Percentiles rank a stretch among this genome's conserved stretches.
phyloP scores from a whole-genome alignment of 208 protist genomes.

The Trypanosoma congolense region DNA sequence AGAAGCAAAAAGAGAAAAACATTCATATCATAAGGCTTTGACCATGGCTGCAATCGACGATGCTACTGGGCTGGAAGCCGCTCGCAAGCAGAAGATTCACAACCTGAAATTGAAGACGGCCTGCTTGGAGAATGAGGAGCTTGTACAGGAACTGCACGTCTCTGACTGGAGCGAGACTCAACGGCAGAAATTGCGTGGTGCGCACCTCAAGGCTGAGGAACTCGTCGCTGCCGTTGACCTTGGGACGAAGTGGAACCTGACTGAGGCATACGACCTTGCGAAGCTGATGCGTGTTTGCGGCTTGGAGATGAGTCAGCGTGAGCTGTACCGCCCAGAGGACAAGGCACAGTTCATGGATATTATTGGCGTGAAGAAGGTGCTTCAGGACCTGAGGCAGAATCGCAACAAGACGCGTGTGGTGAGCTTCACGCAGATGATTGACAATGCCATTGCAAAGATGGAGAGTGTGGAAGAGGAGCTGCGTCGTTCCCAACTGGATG shows the following conservation, averaged over 20 bases:
- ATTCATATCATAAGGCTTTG: neutral
- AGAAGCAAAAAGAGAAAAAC: constrained; percentile 12
- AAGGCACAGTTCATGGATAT: constrained; percentile 74
- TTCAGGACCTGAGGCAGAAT: constrained; percentile 74
- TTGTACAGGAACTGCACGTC: constrained; percentile 79
- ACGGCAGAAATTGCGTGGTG: constrained; percentile 63
- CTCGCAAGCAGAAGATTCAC: constrained; percentile 85
- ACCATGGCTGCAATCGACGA: constrained; percentile 55
- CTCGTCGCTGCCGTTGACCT: constrained; percentile 62
- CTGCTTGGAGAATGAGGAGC: constrained; percentile 75
- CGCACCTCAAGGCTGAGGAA: constrained; percentile 75
- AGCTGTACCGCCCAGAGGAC: constrained; percentile 77
- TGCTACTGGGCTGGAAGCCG: constrained; percentile 69
- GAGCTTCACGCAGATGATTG: constrained; percentile 72
- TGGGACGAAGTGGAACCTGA: constrained; percentile 81
- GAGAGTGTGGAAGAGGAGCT: constrained; percentile 81
- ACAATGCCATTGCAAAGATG: constrained; percentile 73
- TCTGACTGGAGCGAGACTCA: constrained; percentile 82
- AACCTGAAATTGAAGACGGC: constrained; percentile 85
- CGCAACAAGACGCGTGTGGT: constrained; percentile 80
- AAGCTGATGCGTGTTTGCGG: constrained; percentile 76
- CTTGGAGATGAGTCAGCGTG: constrained; percentile 58
- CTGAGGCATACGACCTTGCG: constrained; percentile 72
- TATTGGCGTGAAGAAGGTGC: constrained; percentile 71
- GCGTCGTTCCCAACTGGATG: constrained; percentile 55